phyloP scores from a whole-genome alignment of 78 protist species.

The Cavenderia fasciculata region DNA sequence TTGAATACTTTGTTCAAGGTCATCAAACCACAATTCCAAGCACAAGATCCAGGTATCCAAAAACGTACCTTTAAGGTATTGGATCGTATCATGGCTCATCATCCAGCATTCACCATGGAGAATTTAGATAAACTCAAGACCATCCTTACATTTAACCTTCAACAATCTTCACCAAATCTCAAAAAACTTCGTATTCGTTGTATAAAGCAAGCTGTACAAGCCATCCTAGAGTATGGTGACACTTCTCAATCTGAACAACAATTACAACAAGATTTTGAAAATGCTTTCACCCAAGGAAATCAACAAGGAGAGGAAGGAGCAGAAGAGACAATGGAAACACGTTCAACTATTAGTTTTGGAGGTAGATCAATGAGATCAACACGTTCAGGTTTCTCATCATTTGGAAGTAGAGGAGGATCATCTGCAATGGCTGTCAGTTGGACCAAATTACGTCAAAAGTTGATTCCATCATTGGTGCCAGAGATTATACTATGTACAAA shows the following conservation, averaged over 20 bases:
- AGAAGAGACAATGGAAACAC: not conserved
- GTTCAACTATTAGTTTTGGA: not conserved
- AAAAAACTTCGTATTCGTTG: constrained; percentile 39
- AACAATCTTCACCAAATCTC: constrained; percentile 36
- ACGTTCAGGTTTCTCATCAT: not conserved
- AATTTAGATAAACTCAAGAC: constrained; percentile 22
- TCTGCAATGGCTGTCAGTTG: constrained; percentile 20
- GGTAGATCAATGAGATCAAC: too few relatives aligned
- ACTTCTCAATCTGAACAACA: too few relatives aligned
- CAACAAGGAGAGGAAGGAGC: not conserved
- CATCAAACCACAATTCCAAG: constrained; percentile 55
- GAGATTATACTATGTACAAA: constrained; percentile 65
- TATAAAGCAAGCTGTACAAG: constrained; percentile 1
- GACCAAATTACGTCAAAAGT: constrained; percentile 39
- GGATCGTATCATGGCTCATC: constrained; percentile 32
- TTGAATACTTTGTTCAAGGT: constrained; percentile 37
- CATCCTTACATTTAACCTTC: constrained; percentile 13
- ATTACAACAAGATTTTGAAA: too few relatives aligned
- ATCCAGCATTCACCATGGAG: constrained; percentile 30
- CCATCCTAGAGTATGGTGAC: too few relatives aligned
- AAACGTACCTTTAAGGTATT: constrained; percentile 54
- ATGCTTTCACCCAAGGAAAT: not conserved
- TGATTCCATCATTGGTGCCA: constrained; percentile 53
- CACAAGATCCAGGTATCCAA: constrained; percentile 35
- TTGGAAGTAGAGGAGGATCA: too few relatives aligned